Evolutionary conservation across 176 grass and related monocot genomes (phyloP).

Genomic region (Luzula sylvatica): DNA sequence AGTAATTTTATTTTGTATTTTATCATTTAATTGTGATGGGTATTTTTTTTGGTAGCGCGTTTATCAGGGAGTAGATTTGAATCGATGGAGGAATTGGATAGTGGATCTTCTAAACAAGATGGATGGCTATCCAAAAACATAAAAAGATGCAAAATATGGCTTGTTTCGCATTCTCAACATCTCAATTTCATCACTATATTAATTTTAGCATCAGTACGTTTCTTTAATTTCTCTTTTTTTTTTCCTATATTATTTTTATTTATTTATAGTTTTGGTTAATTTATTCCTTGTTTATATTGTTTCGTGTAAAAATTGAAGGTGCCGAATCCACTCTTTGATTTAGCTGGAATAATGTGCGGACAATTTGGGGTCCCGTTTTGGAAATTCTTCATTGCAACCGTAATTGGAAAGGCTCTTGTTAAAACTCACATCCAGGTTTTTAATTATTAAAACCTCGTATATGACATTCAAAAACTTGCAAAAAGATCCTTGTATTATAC

Average conservation of each 20-base stretch:
- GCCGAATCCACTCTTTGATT: slow-evolving; percentile 92
- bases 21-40: too few relatives aligned
- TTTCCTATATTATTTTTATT: slow-evolving; percentile 5
- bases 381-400: slow-evolving; percentile 93
- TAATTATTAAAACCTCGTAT: slow-evolving; percentile 5
- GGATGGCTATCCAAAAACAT: slow-evolving; percentile 51
- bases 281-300: slow-evolving; percentile 16
- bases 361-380: slow-evolving; percentile 94
- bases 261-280: slow-evolving; percentile 3
- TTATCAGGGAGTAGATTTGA: slow-evolving; percentile 64
- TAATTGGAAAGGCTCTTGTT: slow-evolving; percentile 86
- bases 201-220: slow-evolving; percentile 85
- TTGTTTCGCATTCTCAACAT: slow-evolving; percentile 75
- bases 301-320: slow-evolving; percentile 39
- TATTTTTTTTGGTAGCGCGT: slow-evolving; percentile 35
- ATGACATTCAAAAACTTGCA: background rate
- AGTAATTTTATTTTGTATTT: background rate
- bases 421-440: slow-evolving; percentile 96
- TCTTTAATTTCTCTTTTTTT: slow-evolving; percentile 9
- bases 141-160: slow-evolving; percentile 61
- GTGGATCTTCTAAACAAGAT: slow-evolving; percentile 44
- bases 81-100: slow-evolving; percentile 59
- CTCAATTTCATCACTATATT: slow-evolving; percentile 92
- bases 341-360: slow-evolving; percentile 97
- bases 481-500: background rate